Conservation (phyloP, 768 basidiomycete species). For the Mycena floridula region DNA sequence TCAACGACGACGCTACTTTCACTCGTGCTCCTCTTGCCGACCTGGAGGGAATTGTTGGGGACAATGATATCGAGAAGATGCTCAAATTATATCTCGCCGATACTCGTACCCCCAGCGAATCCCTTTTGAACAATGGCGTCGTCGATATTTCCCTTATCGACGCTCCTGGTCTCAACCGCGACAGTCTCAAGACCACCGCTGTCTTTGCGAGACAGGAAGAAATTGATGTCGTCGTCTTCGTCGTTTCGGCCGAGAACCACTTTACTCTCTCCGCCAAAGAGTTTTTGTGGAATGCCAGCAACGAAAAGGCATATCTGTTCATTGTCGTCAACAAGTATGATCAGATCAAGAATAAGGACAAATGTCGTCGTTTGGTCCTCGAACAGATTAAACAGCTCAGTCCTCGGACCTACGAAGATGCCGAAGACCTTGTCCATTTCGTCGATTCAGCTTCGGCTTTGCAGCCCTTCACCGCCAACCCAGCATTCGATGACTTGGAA, state of each 20-base stretch:
- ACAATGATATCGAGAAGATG: conserved; percentile 67
- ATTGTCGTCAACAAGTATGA: conserved; percentile 98
- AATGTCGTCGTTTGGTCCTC: conserved; percentile 80
- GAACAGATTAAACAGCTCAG: conserved; percentile 93
- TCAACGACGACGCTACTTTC: conserved; percentile 71
- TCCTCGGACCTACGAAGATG: conserved; percentile 88
- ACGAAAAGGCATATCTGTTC: conserved; percentile 97
- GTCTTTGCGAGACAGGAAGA: conserved; percentile 95
- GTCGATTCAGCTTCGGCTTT: conserved; percentile 85
- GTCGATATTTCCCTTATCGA: conserved; percentile 98
- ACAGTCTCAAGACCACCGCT: conserved; percentile 91
- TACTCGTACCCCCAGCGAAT: conserved; percentile 68
- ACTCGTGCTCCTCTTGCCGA: conserved; percentile 58
- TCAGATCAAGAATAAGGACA: conserved; percentile 91
- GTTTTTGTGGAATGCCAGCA: conserved; percentile 87
- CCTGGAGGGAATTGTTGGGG: conserved; percentile 74
- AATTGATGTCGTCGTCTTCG: conserved; percentile 98
- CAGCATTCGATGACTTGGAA: conserved; percentile 84
- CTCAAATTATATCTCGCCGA: conserved; percentile 90
- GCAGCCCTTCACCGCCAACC: conserved; percentile 56
- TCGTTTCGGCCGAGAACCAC: conserved; percentile 97
- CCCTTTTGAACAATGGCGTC: conserved; percentile 89
- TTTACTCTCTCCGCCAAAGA: conserved; percentile 95
- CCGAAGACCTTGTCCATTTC: conserved; percentile 93
- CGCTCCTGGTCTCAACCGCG: conserved; percentile 94